Conservation (phyloP, 208 protist genomes). For the Wallacemonas collosoma region DNA sequence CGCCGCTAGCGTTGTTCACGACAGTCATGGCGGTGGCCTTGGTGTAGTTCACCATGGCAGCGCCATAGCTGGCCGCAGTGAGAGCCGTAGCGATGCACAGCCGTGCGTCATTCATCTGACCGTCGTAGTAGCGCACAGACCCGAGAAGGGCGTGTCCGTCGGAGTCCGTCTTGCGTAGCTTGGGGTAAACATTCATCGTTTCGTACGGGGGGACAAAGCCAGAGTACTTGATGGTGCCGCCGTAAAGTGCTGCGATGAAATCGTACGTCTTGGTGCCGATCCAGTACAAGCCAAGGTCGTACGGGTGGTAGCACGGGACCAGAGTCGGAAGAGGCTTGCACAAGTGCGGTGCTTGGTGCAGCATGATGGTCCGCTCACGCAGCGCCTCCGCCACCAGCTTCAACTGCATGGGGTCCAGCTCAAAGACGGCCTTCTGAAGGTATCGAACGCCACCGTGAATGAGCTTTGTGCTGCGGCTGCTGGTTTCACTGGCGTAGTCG, state of each 20-base stretch:
- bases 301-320: constrained; percentile 91
- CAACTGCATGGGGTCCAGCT: constrained; percentile 85
- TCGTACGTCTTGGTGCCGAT: constrained; percentile 91
- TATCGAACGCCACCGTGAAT: constrained; percentile 98
- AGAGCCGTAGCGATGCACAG: constrained; percentile 93
- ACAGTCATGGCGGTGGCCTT: constrained; percentile 66
- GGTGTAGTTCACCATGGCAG: constrained; percentile 94
- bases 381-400: constrained; percentile 92
- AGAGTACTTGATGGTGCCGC: constrained; percentile 80
- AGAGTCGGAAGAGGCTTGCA: constrained; percentile 91
- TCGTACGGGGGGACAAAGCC: constrained; percentile 82
- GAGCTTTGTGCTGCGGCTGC: constrained; percentile 95
- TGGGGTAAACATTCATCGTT: constrained; percentile 79
- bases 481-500: constrained; percentile 96
- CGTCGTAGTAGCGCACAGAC: constrained; percentile 95
- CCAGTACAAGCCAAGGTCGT: constrained; percentile 86
- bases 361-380: constrained; percentile 92
- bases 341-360: constrained; percentile 94
- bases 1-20: constrained; percentile 44
- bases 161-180: constrained; percentile 50
- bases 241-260: constrained; percentile 75
- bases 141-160: constrained; percentile 81
- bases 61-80: constrained; percentile 91
- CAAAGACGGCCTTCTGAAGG: constrained; percentile 90
- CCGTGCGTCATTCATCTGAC: constrained; percentile 96